These are phyloP conservation scores for Malania oleifera DNA, from an alignment of 164 flowering plant genomes.

Conservation along the genomic window DNA sequence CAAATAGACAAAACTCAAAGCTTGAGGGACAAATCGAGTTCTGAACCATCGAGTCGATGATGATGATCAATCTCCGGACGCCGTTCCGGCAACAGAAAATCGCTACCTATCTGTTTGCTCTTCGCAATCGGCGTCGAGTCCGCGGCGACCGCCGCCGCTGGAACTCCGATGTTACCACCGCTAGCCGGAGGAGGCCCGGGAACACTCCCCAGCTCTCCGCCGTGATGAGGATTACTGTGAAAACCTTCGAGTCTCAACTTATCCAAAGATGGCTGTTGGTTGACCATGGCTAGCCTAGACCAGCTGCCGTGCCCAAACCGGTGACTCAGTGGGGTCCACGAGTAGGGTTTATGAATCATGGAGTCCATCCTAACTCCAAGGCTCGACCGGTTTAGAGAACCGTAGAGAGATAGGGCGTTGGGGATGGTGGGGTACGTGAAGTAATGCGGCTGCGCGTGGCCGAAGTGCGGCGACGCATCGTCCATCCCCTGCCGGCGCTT, in stretches of 20 bases:
- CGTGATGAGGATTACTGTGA: no score
- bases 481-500: conserved; percentile 2
- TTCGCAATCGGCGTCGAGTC: no score
- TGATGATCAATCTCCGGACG: neutral
- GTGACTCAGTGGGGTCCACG: neutral
- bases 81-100: neutral
- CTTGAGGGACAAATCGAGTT: neutral
- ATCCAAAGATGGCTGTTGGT: neutral
- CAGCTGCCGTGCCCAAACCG: neutral
- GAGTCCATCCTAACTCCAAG: neutral
- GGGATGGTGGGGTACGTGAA: neutral
- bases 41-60: neutral
- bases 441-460: neutral
- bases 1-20: no score
- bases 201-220: neutral
- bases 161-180: neutral
- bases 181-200: neutral
- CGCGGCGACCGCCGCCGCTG: neutral
- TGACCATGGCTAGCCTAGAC: neutral
- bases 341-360: neutral
- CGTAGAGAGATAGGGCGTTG: neutral
- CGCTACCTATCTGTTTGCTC: neutral
- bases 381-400: neutral
- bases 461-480: neutral
- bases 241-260: neutral